phyloP scores from a whole-genome alignment of 2,329 filamentous ascomycete species.

The Arthrinium puccinioides region DNA sequence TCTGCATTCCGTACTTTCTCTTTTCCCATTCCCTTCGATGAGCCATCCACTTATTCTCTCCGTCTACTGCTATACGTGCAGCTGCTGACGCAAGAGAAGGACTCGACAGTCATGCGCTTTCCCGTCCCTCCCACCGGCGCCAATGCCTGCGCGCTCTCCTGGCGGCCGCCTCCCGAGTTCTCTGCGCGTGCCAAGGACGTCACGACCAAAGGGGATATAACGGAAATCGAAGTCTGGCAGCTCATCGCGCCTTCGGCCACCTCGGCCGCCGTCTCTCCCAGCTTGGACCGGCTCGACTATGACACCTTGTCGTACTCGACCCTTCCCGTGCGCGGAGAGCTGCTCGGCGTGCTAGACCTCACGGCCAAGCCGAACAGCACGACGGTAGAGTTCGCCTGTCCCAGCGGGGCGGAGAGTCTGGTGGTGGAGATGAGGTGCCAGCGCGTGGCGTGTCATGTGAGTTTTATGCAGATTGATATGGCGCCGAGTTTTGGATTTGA shows the following conservation, averaged over 20 bases:
- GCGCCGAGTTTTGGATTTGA: background rate
- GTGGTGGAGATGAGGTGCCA: background rate
- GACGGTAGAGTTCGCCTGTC: background rate
- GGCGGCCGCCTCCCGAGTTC: background rate
- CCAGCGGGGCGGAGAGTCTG: background rate
- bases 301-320: background rate
- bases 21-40: no score
- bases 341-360: background rate
- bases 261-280: background rate
- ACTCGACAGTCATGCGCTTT: background rate
- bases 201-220: background rate
- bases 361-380: background rate
- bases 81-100: background rate
- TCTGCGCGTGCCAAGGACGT: background rate
- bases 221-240: background rate
- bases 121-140: background rate
- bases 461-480: background rate
- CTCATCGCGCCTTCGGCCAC: background rate
- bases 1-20: background rate
- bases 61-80: background rate
- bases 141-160: background rate
- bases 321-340: background rate
- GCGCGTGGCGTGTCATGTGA: background rate
- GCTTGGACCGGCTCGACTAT: background rate
- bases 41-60: no score